A percentile compares a stretch with the other conserved stretches of the same genome.
These are phyloP conservation scores for Bolboschoenoplectus hybrid DNA, from an alignment of 202 grass and related monocot genomes.

Conservation along the genomic window DNA sequence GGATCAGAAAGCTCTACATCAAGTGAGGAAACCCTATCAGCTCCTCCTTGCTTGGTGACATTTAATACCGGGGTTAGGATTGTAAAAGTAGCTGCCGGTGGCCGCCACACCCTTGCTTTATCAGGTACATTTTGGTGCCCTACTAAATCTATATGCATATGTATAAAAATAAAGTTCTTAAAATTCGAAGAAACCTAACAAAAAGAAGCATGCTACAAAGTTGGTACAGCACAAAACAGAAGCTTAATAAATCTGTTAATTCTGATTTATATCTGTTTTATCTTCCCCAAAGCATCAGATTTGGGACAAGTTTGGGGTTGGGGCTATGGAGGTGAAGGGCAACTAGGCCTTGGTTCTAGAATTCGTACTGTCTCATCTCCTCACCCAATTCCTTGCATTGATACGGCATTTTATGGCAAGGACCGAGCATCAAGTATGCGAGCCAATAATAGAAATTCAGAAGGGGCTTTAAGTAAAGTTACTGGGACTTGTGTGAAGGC, in stretches of 20 bases:
- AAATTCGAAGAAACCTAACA: constrained; percentile 20
- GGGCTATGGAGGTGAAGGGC: constrained; percentile 99
- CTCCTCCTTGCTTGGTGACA: constrained; percentile 81
- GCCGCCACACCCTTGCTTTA: constrained; percentile 92
- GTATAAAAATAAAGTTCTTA: background rate
- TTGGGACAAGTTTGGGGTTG: constrained; percentile 98
- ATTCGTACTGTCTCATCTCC: constrained; percentile 88
- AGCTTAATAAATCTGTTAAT: constrained; percentile 21
- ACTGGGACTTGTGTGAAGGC: constrained; percentile 76
- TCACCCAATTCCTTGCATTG: constrained; percentile 89
- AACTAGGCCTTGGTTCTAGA: constrained; percentile 92
- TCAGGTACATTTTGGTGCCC: constrained; percentile 73
- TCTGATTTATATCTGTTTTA: constrained; percentile 31
- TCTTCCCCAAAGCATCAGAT: constrained; percentile 74
- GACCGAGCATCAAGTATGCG: constrained; percentile 54
- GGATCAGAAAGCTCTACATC: constrained; percentile 81
- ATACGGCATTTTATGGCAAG: constrained; percentile 66
- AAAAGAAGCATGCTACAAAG: background rate
- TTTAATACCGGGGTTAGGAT: constrained; percentile 85
- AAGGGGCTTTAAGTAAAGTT: constrained; percentile 58
- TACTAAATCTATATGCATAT: background rate
- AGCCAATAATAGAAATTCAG: constrained; percentile 70
- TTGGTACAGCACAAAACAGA: background rate
- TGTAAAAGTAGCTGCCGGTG: constrained; percentile 82
- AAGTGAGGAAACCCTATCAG: constrained; percentile 84